Evolutionary conservation across 495 filamentous ascomycete genomes (phyloP).

Genomic region (Aspergillus conjunctus): DNA sequence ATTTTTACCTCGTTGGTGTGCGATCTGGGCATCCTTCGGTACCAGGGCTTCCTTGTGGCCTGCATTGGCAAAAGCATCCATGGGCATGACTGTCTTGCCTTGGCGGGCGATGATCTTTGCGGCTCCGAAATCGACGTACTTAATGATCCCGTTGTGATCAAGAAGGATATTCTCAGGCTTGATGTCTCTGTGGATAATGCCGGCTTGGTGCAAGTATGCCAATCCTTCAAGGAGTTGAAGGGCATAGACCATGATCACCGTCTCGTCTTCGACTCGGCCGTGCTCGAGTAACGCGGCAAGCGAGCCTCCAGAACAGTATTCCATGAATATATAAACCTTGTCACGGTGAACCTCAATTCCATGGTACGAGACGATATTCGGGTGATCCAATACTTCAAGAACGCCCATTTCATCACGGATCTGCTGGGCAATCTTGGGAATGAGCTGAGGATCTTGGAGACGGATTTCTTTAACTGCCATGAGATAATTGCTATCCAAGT

Average conservation of each 20-base stretch:
- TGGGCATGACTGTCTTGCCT: constrained; percentile 78
- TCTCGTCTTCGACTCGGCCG: constrained; percentile 96
- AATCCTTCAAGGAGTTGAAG: constrained; percentile 94
- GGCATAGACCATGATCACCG: constrained; percentile 96
- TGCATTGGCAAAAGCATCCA: constrained; percentile 52
- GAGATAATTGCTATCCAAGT: constrained; percentile 89
- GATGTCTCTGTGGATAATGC: constrained; percentile 95
- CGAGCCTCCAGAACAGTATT: constrained; percentile 94
- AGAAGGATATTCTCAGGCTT: constrained; percentile 99
- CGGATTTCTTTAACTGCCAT: constrained; percentile 99
- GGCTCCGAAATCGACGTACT: constrained; percentile 98
- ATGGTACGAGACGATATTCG: constrained; percentile 96
- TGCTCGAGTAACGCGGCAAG: constrained; percentile 90
- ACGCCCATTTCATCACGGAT: constrained; percentile 98
- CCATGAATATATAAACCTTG: constrained; percentile 99
- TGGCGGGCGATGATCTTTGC: constrained; percentile 96
- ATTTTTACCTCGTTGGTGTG: constrained; percentile 54
- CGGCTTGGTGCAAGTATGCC: constrained; percentile 87
- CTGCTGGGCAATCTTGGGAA: constrained; percentile 87
- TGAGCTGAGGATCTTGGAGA: constrained; percentile 92
- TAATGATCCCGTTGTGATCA: constrained; percentile 96
- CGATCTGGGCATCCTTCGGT: constrained; percentile 36
- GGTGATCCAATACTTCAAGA: constrained; percentile 90
- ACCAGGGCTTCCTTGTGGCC: constrained; percentile 34
- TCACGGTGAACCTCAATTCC: constrained; percentile 98